Evolutionary conservation across 2,329 filamentous ascomycete genomes (phyloP).

Genomic region (Monosporascus cannonballus): DNA sequence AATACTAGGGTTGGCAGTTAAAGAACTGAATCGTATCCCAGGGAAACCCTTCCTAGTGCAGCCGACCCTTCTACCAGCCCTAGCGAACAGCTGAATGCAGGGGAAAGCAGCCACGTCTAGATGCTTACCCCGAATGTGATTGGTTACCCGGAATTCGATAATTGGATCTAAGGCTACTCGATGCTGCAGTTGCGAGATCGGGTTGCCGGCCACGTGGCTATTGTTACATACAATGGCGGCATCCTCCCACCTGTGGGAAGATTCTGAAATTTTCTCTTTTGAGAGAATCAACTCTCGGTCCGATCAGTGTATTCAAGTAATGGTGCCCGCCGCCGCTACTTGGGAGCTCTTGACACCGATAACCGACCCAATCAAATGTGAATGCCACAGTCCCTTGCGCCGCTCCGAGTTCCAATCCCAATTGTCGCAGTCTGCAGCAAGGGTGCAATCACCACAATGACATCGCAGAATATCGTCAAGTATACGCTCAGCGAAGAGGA

Average conservation of each 20-base stretch:
- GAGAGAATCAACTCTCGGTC: background rate
- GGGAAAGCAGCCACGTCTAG: background rate
- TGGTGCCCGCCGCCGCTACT: background rate
- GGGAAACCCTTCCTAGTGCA: background rate
- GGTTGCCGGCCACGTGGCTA: background rate
- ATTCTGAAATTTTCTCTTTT: background rate
- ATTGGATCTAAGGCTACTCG: background rate
- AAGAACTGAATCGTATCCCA: too few relatives aligned
- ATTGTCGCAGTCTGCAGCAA: background rate
- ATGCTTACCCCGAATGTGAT: background rate
- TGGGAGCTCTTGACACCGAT: background rate
- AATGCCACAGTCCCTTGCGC: background rate
- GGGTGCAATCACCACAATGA: background rate
- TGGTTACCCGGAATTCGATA: background rate
- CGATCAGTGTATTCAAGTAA: background rate
- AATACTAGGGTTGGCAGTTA: too few relatives aligned
- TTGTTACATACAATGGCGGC: background rate
- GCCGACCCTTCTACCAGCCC: background rate
- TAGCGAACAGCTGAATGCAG: background rate
- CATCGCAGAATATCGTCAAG: background rate
- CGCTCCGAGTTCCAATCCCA: background rate
- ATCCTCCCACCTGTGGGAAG: background rate
- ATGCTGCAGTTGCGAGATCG: background rate
- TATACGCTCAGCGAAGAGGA: conserved; percentile 7
- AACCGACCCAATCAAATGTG: background rate